Base-by-base conservation (phyloP, 2,329 filamentous ascomycete genomes). In the Monosporascus sp. region DNA sequence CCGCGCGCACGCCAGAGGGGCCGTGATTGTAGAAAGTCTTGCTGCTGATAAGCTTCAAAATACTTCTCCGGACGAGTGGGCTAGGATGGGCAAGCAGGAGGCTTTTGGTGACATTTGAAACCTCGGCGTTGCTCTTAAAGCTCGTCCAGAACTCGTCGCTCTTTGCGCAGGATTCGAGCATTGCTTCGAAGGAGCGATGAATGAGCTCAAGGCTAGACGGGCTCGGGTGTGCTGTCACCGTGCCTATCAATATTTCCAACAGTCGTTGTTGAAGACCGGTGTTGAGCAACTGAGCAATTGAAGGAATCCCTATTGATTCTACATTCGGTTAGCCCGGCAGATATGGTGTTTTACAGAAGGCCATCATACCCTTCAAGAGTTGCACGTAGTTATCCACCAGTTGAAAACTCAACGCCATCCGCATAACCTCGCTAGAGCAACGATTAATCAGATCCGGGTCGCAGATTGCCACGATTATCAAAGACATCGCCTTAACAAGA, bases 391-490 rank as follows among this genome's bases (percentile, higher is more conserved):
- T 79, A 51, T 83, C 77, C 22, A 87, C 70, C n/a, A 86, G 70
- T 52, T 75, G 74, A 41, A 74, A 71, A 11, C 76, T 74, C 51
- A 86, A 75, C 27, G 72, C 67, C 27, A 79, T 71, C 55, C 73
- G 77, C 47, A 82, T 63, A 38, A 71, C 67, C 50, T 72, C 71
- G 47, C 69, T 73, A 9, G 68, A 65, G 52, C 76, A 73, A 41
- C 66, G 68, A 8, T 74, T 72, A 15, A 80, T 69, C 55, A 86
- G 72, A 20, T 79, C 72, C 24, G 76, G 70, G 53, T 85, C 79
- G 14, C 79, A 82, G 48, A 90, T 76, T 6, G 84, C 84, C 18
- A 78, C 72, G 34, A 85, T 77, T 22, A 88, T 69, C 27, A 87
- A 72, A 6, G 70, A 72, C 52, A 86, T 68, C 3, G 74, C 74